Percentiles rank a stretch among this genome's conserved stretches.
Conservation (phyloP, 2,329 filamentous ascomycete species). For the Aspergillus luchuensis region DNA sequence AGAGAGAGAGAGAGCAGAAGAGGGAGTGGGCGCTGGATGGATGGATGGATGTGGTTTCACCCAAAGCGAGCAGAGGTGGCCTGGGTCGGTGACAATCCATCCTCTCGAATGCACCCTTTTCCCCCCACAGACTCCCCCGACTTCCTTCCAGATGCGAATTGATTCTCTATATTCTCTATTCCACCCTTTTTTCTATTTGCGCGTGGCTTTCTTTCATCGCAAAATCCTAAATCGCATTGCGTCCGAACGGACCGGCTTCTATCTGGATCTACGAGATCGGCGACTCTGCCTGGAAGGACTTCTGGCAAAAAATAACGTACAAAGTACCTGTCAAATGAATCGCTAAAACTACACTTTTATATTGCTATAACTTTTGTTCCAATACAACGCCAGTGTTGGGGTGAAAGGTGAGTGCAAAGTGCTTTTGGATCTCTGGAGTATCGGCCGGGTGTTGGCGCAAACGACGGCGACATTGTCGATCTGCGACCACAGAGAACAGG, state of each 20-base stretch:
- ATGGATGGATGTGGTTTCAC: conserved; percentile 38
- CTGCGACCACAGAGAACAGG: not conserved
- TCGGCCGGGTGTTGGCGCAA: conserved; percentile 5
- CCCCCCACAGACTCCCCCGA: conserved; percentile 1
- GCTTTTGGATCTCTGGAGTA: not conserved
- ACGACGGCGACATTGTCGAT: not conserved
- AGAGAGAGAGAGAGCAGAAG: conserved; percentile 7
- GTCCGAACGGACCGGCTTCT: conserved; percentile 1
- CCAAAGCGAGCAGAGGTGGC: conserved; percentile 38
- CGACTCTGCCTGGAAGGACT: not conserved
- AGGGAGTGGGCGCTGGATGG: conserved; percentile 21
- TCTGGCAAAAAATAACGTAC: not conserved
- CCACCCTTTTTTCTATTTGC: conserved; percentile 11
- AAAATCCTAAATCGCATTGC: conserved; percentile 19
- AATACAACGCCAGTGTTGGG: not conserved
- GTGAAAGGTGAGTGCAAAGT: not conserved
- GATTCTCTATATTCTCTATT: not conserved
- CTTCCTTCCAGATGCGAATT: not conserved
- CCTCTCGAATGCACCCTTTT: conserved; percentile 8
- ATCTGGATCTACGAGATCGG: not conserved
- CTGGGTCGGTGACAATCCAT: conserved; percentile 20
- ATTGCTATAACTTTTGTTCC: not conserved
- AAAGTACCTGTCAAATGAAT: not conserved
- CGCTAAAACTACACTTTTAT: not conserved
- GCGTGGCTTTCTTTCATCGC: conserved; percentile 14